These are phyloP conservation scores for Pythium aphanidermatum DNA, from an alignment of 352 stramenopile species.

Conservation along the genomic window DNA sequence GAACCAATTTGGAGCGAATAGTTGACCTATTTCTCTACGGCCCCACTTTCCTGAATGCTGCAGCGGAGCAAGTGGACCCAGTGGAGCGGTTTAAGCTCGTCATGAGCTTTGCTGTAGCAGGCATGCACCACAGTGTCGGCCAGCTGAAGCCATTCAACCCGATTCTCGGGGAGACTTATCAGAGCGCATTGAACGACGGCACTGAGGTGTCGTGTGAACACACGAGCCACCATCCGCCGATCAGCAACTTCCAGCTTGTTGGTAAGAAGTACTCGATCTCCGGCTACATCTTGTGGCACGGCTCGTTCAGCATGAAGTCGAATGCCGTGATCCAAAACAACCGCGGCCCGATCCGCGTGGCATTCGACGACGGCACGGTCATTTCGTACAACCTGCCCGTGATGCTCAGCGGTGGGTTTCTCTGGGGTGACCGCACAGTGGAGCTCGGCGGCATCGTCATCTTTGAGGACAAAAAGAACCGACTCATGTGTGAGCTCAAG, in stretches of 20 bases:
- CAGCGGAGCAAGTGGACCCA: slow-evolving; percentile 48
- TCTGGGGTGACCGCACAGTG: slow-evolving; percentile 80
- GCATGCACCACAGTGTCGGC: slow-evolving; percentile 71
- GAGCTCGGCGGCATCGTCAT: slow-evolving; percentile 63
- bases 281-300: slow-evolving; percentile 69
- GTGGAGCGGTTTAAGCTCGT: slow-evolving; percentile 80
- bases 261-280: slow-evolving; percentile 68
- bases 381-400: slow-evolving; percentile 72
- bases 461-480: slow-evolving; percentile 78
- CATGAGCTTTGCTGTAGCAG: slow-evolving; percentile 69
- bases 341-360: slow-evolving; percentile 65
- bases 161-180: slow-evolving; percentile 77
- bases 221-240: slow-evolving; percentile 81
- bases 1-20: slow-evolving; percentile 73
- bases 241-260: slow-evolving; percentile 80
- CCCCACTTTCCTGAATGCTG: slow-evolving; percentile 65
- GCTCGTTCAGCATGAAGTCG: slow-evolving; percentile 80
- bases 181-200: slow-evolving; percentile 67
- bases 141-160: slow-evolving; percentile 85
- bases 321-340: slow-evolving; percentile 79
- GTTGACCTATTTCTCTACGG: slow-evolving; percentile 79
- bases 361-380: slow-evolving; percentile 56
- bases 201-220: slow-evolving; percentile 79
- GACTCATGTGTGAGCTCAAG: slow-evolving; percentile 61
- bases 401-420: slow-evolving; percentile 63